Evolutionary conservation across 768 basidiomycete species (phyloP).

Genomic region (Suillus occidentalis): DNA sequence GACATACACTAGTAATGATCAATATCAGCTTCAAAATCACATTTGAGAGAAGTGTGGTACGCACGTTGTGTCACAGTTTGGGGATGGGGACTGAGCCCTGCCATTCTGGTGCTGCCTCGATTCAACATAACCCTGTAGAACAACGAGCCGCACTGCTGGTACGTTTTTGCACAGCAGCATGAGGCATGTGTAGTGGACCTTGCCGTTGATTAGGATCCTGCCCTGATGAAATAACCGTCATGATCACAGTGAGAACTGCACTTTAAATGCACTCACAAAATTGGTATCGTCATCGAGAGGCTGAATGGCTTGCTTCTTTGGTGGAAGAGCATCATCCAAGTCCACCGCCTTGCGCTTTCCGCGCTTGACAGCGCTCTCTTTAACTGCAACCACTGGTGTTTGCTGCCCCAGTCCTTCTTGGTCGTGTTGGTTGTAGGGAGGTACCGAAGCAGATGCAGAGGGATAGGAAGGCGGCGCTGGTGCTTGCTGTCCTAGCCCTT

Average conservation of each 20-base stretch:
- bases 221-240: background rate
- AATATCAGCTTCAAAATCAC: background rate
- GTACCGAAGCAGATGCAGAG: background rate
- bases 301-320: background rate
- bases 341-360: background rate
- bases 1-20: background rate
- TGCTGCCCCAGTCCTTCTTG: background rate
- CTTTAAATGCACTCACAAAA: background rate
- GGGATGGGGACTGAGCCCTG: background rate
- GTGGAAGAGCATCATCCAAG: background rate
- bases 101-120: background rate
- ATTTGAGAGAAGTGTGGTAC: background rate
- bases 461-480: background rate
- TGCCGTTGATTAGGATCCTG: background rate
- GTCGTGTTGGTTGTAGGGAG: background rate
- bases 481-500: background rate
- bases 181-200: background rate
- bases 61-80: background rate
- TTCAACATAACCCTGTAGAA: too few species aligned
- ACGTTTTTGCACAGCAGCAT: background rate
- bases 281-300: background rate
- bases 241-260: background rate
- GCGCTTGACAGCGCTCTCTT: background rate
- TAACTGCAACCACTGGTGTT: background rate
- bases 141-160: background rate